Evolutionary conservation across 192 early-diverging fungal genomes (phyloP).

Genomic region (Obelidium mucronatum): DNA sequence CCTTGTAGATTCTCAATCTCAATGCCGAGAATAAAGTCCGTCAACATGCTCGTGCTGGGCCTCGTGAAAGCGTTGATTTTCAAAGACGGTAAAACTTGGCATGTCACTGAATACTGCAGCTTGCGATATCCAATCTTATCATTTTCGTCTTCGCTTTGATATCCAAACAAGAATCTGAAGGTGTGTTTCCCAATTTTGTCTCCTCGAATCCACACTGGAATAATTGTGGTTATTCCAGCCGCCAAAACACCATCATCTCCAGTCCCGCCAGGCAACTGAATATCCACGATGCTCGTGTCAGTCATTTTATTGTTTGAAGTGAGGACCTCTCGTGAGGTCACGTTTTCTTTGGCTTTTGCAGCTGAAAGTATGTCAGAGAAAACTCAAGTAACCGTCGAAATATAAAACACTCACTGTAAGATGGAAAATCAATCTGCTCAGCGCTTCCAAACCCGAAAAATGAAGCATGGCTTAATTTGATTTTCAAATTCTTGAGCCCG

Average conservation of each 20-base stretch:
- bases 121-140: constrained; percentile 70
- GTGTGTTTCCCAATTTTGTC: constrained; percentile 89
- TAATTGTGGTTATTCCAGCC: constrained; percentile 69
- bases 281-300: constrained; percentile 57
- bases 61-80: constrained; percentile 95
- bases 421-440: constrained; percentile 31
- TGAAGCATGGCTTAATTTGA: constrained; percentile 86
- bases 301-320: constrained; percentile 61
- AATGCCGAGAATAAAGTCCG: constrained; percentile 91
- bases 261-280: constrained; percentile 52
- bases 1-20: constrained; percentile 86
- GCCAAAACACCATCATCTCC: constrained; percentile 52
- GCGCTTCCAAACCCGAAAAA: constrained; percentile 79
- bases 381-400: too few species aligned
- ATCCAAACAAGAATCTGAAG: constrained; percentile 80
- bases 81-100: constrained; percentile 84
- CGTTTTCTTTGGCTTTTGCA: background rate
- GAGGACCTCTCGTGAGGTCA: constrained; percentile 22
- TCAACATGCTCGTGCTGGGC: constrained; percentile 73
- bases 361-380: constrained; percentile 15
- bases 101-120: constrained; percentile 62
- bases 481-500: constrained; percentile 70
- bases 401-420: constrained; percentile 33
- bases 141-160: constrained; percentile 72
- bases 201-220: constrained; percentile 91